These are phyloP conservation scores for Pelagomonas calceolata DNA, from an alignment of 108 stramenopile species.

Conservation along the genomic window DNA sequence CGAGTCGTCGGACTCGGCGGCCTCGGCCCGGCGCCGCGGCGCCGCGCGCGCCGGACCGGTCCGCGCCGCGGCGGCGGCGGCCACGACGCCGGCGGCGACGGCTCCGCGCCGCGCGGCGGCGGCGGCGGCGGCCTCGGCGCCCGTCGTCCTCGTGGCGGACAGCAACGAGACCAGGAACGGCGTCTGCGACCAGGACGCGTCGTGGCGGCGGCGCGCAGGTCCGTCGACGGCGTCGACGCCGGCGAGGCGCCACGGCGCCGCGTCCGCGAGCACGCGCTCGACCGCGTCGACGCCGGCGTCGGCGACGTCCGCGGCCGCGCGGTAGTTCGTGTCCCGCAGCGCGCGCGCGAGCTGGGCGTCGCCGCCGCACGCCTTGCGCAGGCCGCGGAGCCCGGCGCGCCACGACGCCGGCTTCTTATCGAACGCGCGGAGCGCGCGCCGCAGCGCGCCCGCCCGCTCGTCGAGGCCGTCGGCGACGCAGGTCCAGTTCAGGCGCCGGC, in stretches of 20 bases:
- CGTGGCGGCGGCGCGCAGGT: too few relatives aligned
- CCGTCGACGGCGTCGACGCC: too few relatives aligned
- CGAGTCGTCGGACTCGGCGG: background rate
- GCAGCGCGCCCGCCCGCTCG: background rate
- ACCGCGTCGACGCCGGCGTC: background rate
- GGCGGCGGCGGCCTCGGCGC: too few relatives aligned
- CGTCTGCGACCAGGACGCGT: too few relatives aligned
- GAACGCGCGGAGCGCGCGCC: background rate
- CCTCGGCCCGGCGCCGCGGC: background rate
- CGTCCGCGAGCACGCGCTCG: background rate
- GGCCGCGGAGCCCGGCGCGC: background rate
- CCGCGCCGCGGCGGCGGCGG: too few relatives aligned
- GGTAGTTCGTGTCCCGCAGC: background rate
- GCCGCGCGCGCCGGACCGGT: too few relatives aligned
- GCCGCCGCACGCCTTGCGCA: background rate
- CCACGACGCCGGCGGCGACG: too few relatives aligned
- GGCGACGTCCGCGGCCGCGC: background rate
- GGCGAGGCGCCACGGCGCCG: background rate
- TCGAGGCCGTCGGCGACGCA: background rate
- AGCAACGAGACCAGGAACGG: too few relatives aligned
- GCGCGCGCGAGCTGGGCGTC: background rate
- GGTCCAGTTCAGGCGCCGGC: background rate
- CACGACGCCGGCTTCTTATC: background rate
- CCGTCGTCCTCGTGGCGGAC: too few relatives aligned
- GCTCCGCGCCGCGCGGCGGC: too few relatives aligned